Base-by-base conservation (phyloP, 345 rosid species). In the Mercurialis annua region DNA sequence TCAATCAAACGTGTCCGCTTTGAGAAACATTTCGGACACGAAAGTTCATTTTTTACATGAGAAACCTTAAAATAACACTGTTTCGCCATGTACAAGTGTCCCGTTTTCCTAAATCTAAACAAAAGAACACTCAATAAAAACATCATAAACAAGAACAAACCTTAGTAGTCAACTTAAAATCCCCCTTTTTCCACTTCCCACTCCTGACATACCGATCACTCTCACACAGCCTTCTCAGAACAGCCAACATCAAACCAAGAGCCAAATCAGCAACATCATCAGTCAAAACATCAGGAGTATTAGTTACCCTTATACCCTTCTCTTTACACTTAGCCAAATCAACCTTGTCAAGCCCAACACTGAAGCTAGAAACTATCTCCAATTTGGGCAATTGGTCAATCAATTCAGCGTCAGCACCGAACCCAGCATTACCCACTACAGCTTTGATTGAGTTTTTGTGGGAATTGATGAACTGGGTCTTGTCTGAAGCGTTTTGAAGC, bases 191-290 rank as follows among this genome's bases (percentile, higher is more conserved):
- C 98, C 97, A 93, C 6, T 74, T 63, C 24, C 97, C 96, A 60
- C 83, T 79, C 76, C 87, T 85, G 0, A 90, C 95, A 64, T 80
- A 87, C 43, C 78, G 81, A 77, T 93, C 92, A 59, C 84, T 75
- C 66, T 57, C 87, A 71, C 89, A 82, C 31, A 93, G 53, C 72
- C 88, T 81, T 76, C 98, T 84, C 65, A 83, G 64, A 62, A 90
- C 91, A 5, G 94, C 86, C 70, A 90, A 59, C 44, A 82, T 80
- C 73, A 93, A 76, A 31, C 92, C 98, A 65, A 90, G 74, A 20
- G 90, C 91, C 68, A 90, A 77, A 77, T 90, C 97, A 17, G 96
- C 98, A 3, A 93, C 97, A 67, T 90, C 96, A 47, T 93, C 89
- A 10, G 91, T 90, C 75, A 89, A 67, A 33, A 87, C 97, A 72